phyloP scores from a whole-genome alignment of 805 yeast genomes.

The Candida sanyiensis region DNA sequence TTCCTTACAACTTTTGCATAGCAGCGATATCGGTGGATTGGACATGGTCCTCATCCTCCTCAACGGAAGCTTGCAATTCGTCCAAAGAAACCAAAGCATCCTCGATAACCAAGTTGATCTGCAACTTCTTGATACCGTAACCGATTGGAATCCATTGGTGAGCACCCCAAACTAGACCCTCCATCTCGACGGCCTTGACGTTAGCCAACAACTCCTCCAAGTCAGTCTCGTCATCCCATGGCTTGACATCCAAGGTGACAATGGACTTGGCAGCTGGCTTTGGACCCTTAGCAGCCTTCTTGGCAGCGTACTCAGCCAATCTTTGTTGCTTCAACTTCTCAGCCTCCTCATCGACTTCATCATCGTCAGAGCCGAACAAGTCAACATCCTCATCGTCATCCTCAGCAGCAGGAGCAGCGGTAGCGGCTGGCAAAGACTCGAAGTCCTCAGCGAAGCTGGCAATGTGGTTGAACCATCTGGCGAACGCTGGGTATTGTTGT shows the following conservation, averaged over 20 bases:
- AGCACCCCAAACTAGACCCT: constrained; percentile 99
- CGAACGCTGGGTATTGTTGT: constrained; percentile 82
- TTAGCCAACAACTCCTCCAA: constrained; percentile 80
- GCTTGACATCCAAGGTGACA: constrained; percentile 96
- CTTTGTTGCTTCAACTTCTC: constrained; percentile 97
- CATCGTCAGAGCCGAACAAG: constrained; percentile 86
- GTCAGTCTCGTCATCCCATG: constrained; percentile 99
- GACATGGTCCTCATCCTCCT: constrained; percentile 97
- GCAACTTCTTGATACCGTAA: constrained; percentile 99
- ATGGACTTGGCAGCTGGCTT: constrained; percentile 98
- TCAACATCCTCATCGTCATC: constrained; percentile 92
- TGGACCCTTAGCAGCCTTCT: constrained; percentile 95
- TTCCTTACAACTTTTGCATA: constrained; percentile 86
- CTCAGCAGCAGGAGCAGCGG: constrained; percentile 53
- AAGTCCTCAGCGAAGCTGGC: constrained; percentile 89
- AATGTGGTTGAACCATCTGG: constrained; percentile 99
- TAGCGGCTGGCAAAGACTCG: constrained; percentile 72
- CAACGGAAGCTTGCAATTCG: constrained; percentile 69
- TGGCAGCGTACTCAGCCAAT: constrained; percentile 95
- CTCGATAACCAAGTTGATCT: constrained; percentile 96
- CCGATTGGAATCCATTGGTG: constrained; percentile 95
- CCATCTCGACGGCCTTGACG: constrained; percentile 80
- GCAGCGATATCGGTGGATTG: constrained; percentile 99
- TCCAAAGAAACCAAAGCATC: constrained; percentile 93
- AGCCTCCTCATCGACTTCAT: constrained; percentile 94